phyloP scores from a whole-genome alignment of 495 filamentous ascomycete genomes.

The Hypoxylon intermedium region DNA sequence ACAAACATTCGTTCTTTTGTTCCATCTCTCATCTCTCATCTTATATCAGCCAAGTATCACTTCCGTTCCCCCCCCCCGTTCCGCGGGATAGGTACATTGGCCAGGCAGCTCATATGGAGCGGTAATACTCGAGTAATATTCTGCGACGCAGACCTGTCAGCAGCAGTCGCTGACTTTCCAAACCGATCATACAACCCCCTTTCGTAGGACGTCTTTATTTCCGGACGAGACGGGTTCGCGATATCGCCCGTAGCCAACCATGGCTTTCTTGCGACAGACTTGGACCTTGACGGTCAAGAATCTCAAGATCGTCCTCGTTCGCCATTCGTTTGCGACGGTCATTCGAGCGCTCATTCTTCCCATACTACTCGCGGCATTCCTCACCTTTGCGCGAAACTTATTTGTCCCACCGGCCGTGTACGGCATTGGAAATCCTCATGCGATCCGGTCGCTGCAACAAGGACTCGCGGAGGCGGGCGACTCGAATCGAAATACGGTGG shows the following conservation, averaged over 20 bases:
- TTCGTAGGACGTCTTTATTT: conserved; percentile 3
- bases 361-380: conserved; percentile 70
- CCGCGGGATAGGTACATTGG: not conserved
- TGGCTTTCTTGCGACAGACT: conserved; percentile 70
- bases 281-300: conserved; percentile 79
- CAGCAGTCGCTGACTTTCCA: conserved; percentile 10
- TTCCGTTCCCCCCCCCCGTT: not conserved
- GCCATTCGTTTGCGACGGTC: conserved; percentile 68
- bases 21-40: conserved; percentile 10
- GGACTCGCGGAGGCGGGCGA: conserved; percentile 60
- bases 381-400: conserved; percentile 71
- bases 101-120: conserved; percentile 20
- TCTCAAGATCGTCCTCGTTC: conserved; percentile 69
- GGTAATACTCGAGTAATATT: conserved; percentile 8
- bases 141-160: conserved; percentile 24
- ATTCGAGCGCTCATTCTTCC: conserved; percentile 75
- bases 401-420: conserved; percentile 70
- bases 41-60: too few relatives aligned
- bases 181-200: conserved; percentile 8
- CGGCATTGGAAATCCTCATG: conserved; percentile 66
- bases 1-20: not conserved
- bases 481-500: conserved; percentile 66
- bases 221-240: conserved; percentile 12
- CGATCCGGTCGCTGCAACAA: conserved; percentile 65
- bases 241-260: conserved; percentile 35